Percentiles rank a stretch among this genome's conserved stretches.
phyloP scores from a whole-genome alignment of 352 stramenopile genomes.

The Globisporangium irregulare region DNA sequence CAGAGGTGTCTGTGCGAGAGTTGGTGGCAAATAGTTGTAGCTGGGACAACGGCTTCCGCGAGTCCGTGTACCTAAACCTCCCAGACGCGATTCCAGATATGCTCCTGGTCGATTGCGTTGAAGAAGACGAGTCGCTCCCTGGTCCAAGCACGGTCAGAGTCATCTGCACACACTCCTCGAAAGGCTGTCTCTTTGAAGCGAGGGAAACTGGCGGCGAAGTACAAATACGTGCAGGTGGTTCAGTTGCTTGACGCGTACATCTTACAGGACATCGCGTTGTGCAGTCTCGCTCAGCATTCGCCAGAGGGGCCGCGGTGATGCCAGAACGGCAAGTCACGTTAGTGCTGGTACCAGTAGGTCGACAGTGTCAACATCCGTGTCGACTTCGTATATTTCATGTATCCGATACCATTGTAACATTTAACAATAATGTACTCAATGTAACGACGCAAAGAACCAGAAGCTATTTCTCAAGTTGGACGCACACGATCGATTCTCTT shows the following conservation, averaged over 20 bases:
- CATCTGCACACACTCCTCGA: not conserved
- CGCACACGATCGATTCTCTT: too few relatives aligned
- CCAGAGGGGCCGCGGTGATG: not conserved
- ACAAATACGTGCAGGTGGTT: not conserved
- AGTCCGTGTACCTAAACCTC: not conserved
- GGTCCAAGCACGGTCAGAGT: not conserved
- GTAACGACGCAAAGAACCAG: too few relatives aligned
- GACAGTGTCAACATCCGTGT: too few relatives aligned
- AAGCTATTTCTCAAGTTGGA: too few relatives aligned
- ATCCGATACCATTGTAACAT: too few relatives aligned
- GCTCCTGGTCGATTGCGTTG: not conserved
- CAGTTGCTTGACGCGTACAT: not conserved
- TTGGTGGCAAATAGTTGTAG: not conserved
- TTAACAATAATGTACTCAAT: too few relatives aligned
- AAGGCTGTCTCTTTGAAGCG: not conserved
- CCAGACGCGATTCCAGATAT: not conserved
- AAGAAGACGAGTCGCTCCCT: too few relatives aligned
- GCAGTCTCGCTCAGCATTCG: not conserved
- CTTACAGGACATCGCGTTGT: not conserved
- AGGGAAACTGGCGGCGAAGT: not conserved
- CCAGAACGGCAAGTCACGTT: not conserved
- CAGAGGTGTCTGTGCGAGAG: not conserved
- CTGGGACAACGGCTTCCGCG: not conserved
- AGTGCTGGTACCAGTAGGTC: too few relatives aligned
- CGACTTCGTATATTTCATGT: too few relatives aligned